Base-by-base conservation (phyloP, 2,329 filamentous ascomycete genomes). In the Rhynchosporium agropyri region DNA sequence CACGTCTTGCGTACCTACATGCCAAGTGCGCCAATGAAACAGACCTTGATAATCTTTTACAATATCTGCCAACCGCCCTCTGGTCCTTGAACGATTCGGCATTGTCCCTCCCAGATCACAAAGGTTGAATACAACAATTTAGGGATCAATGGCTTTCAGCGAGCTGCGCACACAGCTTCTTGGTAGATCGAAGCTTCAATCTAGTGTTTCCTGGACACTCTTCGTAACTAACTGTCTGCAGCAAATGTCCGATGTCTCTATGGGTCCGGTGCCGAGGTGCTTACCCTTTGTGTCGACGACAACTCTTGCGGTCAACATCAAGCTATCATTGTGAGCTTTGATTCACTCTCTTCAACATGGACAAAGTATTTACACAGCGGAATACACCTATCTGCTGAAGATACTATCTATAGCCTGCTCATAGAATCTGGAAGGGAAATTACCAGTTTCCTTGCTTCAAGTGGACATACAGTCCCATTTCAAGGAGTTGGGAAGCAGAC, bases 161-260 rank as follows among this genome's bases (percentile, higher is more conserved):
- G 60, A 58, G 5, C 31, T 9, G 54, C 60, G 60, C 54, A 45
- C 26, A 12, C 60, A 62, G 58, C 33, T 62, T 33, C 55, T 62
- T 36, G 49, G 60, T 58, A 58, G 38, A n/a, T 46, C 2, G 46
- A 53, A 29, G n/a, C 7, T 54, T 33, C 55, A 58, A 40, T 54
- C 60, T 58, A 29, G 60, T 51, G 43, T 36, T n/a, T n/a, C n/a
- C n/a, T n/a, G n/a, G n/a, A 26, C 33, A 46, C 58, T 33, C 12
- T 56, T 12, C 42, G 40, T 15, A 8, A 57, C 51, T 62, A 54
- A 58, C 58, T 58, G 31, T 46, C 26, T 45, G 50, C 15, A 62
- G 60, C 60, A 28, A 62, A 62, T 29, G 54, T 62, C 55, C 45
- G 48, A 56, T 61, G 15, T 48, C 59, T 61, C 49, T 61, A 61